phyloP scores from a whole-genome alignment of 1,284 basidiomycete species.

The Garcileccinum viscosum region DNA sequence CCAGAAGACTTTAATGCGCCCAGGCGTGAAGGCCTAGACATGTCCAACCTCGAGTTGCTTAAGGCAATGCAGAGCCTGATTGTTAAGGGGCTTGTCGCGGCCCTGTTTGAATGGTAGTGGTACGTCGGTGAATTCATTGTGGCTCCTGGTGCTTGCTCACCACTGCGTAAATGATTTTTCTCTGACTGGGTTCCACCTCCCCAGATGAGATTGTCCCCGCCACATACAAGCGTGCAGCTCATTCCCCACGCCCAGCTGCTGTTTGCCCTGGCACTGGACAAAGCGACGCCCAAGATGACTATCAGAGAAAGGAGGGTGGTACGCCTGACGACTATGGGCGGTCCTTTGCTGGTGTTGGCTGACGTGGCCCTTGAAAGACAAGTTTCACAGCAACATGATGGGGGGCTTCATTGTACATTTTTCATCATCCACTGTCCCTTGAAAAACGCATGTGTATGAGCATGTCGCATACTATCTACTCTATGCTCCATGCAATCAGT shows the following conservation, averaged over 20 bases:
- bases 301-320: constrained; percentile 86
- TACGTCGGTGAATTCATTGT: constrained; percentile 43
- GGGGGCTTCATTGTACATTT: background rate
- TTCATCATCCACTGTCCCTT: background rate
- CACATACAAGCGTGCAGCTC: constrained; percentile 93
- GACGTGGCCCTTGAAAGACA: constrained; percentile 78
- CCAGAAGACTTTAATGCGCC: no score
- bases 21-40: no score
- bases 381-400: constrained; percentile 46
- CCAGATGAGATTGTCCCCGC: constrained; percentile 91
- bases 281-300: constrained; percentile 86
- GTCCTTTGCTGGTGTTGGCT: constrained; percentile 85
- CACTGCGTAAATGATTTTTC: no score
- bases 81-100: constrained; percentile 96
- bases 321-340: constrained; percentile 84
- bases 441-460: constrained; percentile 47
- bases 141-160: constrained; percentile 1
- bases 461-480: constrained; percentile 41
- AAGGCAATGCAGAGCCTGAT: constrained; percentile 99
- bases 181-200: constrained; percentile 89
- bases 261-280: constrained; percentile 71
- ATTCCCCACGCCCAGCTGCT: constrained; percentile 73
- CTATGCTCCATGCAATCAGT: constrained; percentile 44
- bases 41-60: no score
- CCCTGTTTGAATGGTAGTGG: constrained; percentile 96